A percentile compares a stretch with the other conserved stretches of the same genome.
phyloP scores from a whole-genome alignment of 805 yeast genomes.

The Tetrapisispora pingtungensis region DNA sequence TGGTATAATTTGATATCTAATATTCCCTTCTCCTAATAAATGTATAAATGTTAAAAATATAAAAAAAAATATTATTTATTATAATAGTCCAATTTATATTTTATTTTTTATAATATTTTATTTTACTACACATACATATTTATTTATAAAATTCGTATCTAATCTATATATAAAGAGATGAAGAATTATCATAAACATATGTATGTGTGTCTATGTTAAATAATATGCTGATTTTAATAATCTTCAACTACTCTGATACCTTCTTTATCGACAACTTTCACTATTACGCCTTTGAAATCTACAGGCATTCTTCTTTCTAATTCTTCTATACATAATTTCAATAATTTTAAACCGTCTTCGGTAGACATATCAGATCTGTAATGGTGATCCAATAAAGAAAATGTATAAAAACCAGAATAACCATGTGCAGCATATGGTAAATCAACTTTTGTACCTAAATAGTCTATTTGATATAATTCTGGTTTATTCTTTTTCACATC shows the following conservation, averaged over 20 bases:
- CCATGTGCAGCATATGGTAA: conserved; percentile 98
- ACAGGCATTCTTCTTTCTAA: conserved; percentile 60
- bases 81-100: too few relatives aligned
- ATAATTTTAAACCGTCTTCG: conserved; percentile 69
- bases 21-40: too few relatives aligned
- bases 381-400: conserved; percentile 84
- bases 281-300: conserved; percentile 80
- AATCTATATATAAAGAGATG: background rate
- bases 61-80: too few relatives aligned
- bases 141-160: background rate
- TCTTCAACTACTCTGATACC: conserved; percentile 41
- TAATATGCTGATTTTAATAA: background rate
- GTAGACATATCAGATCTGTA: conserved; percentile 65
- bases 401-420: conserved; percentile 91
- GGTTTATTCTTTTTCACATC: conserved; percentile 53
- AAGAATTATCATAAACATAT: background rate
- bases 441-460: conserved; percentile 82
- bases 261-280: conserved; percentile 56
- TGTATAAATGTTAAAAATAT: too few relatives aligned
- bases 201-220: background rate
- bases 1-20: too few relatives aligned
- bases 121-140: background rate
- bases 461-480: conserved; percentile 79
- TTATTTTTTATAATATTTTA: background rate
- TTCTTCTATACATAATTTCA: conserved; percentile 67